Percentiles rank a stretch among this genome's conserved stretches.
Evolutionary conservation across 805 yeast species (phyloP).

Genomic region (Yarrowia sp.): DNA sequence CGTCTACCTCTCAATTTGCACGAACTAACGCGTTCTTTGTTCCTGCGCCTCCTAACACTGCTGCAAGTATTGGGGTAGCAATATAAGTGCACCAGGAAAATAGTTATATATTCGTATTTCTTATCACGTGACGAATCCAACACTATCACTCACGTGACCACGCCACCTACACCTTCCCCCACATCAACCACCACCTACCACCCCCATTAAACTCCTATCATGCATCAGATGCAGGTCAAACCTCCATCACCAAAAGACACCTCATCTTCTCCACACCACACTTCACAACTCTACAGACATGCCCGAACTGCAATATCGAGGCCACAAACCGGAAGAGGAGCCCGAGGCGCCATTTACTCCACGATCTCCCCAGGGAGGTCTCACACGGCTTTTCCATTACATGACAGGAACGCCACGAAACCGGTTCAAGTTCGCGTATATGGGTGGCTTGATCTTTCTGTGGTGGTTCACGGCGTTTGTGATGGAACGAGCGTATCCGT

Average conservation of each 20-base stretch:
- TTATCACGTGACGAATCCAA: neutral
- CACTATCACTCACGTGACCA: neutral
- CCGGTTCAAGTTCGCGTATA: constrained; percentile 24
- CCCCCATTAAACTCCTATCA: constrained; percentile 3
- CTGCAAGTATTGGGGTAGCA: neutral
- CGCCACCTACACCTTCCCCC: too few relatives aligned
- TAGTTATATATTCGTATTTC: neutral
- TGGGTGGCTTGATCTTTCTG: constrained; percentile 24
- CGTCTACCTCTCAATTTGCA: neutral
- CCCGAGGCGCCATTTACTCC: constrained; percentile 16
- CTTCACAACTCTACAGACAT: neutral
- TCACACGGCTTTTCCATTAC: constrained; percentile 31
- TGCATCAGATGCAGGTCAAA: constrained; percentile 2
- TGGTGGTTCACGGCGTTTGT: constrained; percentile 28
- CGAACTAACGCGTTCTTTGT: constrained; percentile 9
- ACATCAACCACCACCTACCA: neutral
- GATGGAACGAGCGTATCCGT: constrained; percentile 23
- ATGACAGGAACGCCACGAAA: constrained; percentile 26
- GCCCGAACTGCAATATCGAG: constrained; percentile 29
- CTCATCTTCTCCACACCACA: neutral
- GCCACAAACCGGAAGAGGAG: constrained; percentile 11
- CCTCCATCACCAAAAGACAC: constrained; percentile 24
- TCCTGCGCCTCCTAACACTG: neutral
- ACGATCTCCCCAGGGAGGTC: constrained; percentile 31
- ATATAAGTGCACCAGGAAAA: neutral